Conservation (phyloP, 495 filamentous ascomycete species). For the Podospora comata region DNA sequence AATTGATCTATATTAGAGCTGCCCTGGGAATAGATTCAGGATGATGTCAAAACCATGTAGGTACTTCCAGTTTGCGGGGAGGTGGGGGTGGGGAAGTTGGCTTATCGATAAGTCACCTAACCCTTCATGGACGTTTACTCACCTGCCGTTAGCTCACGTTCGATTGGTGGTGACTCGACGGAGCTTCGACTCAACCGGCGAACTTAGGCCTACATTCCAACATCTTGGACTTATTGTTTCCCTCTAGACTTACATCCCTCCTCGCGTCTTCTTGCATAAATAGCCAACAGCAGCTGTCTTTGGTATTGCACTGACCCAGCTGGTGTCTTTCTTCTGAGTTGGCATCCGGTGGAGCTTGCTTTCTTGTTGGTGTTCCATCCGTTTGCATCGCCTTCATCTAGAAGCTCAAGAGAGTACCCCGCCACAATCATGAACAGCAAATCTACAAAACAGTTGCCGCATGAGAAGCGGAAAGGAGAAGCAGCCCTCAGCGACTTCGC, state of each 20-base stretch:
- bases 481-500: slow-evolving; percentile 93
- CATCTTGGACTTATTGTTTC: too few species aligned
- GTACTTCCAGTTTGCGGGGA: neutral
- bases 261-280: too few species aligned
- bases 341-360: neutral
- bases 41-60: too few species aligned
- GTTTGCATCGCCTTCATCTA: neutral
- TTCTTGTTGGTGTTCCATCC: neutral
- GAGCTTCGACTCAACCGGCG: slow-evolving; percentile 36
- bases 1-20: too few species aligned
- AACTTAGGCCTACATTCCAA: slow-evolving; percentile 2
- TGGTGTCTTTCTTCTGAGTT: neutral
- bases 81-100: neutral
- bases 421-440: slow-evolving; percentile 53
- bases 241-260: too few species aligned
- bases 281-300: too few species aligned
- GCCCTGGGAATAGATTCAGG: too few species aligned
- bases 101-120: neutral
- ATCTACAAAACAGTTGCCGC: slow-evolving; percentile 58
- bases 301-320: neutral
- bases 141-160: neutral
- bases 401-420: slow-evolving; percentile 8
- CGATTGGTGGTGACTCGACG: slow-evolving; percentile 29
- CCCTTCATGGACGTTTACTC: neutral
- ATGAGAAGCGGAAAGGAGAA: slow-evolving; percentile 84